Base-by-base conservation (phyloP, 805 yeast genomes). In the Metschnikowia sp. region DNA sequence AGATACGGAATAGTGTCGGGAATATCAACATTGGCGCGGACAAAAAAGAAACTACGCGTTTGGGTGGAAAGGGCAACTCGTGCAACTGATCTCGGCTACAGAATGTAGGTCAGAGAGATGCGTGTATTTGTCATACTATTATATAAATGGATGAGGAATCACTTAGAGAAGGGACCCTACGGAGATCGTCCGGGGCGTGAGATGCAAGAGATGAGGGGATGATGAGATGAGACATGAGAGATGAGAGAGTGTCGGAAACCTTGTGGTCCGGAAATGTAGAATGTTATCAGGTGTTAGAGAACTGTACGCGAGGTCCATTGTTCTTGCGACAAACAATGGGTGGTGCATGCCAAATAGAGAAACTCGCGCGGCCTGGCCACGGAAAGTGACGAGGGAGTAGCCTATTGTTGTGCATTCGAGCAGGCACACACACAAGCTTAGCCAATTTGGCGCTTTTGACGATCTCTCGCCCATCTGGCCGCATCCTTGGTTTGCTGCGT, bases 401-500 rank as follows among this genome's bases (percentile, higher is more conserved):
- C 26, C 26, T 22, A 22, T 22, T 22, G 26, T 22, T 22, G 7
- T 22, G 26, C 26, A 22, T 22, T 22, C 26, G 26, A 22, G 26
- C 26, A 22, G 8, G 26, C 26, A 22, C 26, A 22, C 26, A 22
- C 26, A 7, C 26, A 22, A 5, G 26, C 26, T 39, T 32, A 49
- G 22, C 44, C 52, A 18, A 45, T 39, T 13, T 70, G 75, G 50
- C 72, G 70, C 66, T 79, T 80, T 63, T 81, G 88, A 69, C 84
- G 96, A 60, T 87, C 96, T 57, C 94, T 81, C 12, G 99, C 97
- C 98, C 98, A 94, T 69, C 91, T 81, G 8, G 97, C 97, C n/a
- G 96, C 88, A 60, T 86, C 94, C 63, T 81, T 82, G 10, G 97
- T 89, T 46, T 76, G 70, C 57, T 79, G 81, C 32, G 81, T 73